phyloP scores from a whole-genome alignment of 495 filamentous ascomycete species.

The Talaromyces thailandensis region DNA sequence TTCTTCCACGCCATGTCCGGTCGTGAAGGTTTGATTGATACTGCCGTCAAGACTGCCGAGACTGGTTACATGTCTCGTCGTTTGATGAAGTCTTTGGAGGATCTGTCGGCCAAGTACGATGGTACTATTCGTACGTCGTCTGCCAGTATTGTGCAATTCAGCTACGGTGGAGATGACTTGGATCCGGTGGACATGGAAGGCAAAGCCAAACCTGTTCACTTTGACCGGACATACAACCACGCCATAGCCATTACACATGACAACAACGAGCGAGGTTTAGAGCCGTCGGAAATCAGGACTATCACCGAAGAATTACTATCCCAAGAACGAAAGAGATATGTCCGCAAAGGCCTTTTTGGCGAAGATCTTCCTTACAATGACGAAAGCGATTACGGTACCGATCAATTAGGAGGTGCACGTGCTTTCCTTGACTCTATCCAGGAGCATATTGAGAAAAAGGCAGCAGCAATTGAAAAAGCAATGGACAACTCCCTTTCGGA shows the following conservation, averaged over 20 bases:
- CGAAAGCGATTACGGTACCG: slow-evolving; percentile 55
- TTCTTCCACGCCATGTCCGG: slow-evolving; percentile 98
- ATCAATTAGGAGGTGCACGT: slow-evolving; percentile 77
- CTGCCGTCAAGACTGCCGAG: slow-evolving; percentile 98
- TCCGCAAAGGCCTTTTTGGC: slow-evolving; percentile 45
- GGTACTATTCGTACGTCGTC: slow-evolving; percentile 87
- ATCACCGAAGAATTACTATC: slow-evolving; percentile 56
- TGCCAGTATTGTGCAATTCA: slow-evolving; percentile 84
- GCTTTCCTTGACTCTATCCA: slow-evolving; percentile 72
- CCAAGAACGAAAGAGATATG: slow-evolving; percentile 54
- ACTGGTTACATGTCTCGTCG: slow-evolving; percentile 98
- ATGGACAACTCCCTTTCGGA: slow-evolving; percentile 28
- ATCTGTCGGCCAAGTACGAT: slow-evolving; percentile 86
- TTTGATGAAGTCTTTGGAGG: slow-evolving; percentile 95
- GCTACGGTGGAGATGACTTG: slow-evolving; percentile 89
- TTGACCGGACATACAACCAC: slow-evolving; percentile 86
- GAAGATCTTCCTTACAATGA: slow-evolving; percentile 53
- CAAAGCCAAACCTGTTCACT: slow-evolving; percentile 83
- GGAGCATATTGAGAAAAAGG: slow-evolving; percentile 54
- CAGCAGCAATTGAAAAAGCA: slow-evolving; percentile 37
- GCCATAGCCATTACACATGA: slow-evolving; percentile 68
- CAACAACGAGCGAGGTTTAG: slow-evolving; percentile 60
- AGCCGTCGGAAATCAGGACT: slow-evolving; percentile 63
- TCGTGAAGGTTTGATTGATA: slow-evolving; percentile 97
- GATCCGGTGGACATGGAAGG: slow-evolving; percentile 98